Conservation (phyloP, 306 rosid species). For the Mucuna pruriens region DNA sequence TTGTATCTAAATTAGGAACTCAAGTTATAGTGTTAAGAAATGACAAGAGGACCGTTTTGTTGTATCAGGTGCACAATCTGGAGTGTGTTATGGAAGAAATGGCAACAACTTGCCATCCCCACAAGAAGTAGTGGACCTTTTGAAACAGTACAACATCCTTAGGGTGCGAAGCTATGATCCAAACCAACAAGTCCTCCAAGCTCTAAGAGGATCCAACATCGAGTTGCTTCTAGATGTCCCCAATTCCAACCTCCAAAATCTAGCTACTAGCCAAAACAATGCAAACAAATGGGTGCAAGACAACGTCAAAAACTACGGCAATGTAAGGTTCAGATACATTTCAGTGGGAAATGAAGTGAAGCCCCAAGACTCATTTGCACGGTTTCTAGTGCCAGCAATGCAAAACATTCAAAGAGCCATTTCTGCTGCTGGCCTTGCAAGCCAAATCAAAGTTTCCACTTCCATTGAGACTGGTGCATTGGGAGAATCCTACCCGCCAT, state of each 20-base stretch:
- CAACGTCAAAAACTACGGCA: constrained; percentile 28
- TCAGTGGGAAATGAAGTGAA: constrained; percentile 60
- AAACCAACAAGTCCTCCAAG: constrained; percentile 42
- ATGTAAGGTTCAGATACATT: constrained; percentile 60
- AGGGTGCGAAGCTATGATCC: constrained; percentile 56
- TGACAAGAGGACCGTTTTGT: too few species aligned
- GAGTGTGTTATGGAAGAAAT: constrained; percentile 60
- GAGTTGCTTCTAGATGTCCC: constrained; percentile 41
- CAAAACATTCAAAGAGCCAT: constrained; percentile 51
- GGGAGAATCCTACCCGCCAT: constrained; percentile 52
- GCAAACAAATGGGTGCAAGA: constrained; percentile 58
- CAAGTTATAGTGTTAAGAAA: too few species aligned
- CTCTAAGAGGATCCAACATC: constrained; percentile 57
- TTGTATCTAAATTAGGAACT: too few species aligned
- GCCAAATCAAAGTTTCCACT: constrained; percentile 55
- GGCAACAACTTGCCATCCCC: constrained; percentile 49
- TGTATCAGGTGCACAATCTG: constrained; percentile 54
- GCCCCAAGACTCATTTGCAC: constrained; percentile 16
- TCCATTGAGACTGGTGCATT: constrained; percentile 37
- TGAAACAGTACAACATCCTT: constrained; percentile 39
- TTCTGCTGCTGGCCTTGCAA: constrained; percentile 29
- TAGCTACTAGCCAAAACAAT: constrained; percentile 40
- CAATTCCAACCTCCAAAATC: not conserved
- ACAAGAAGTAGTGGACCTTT: constrained; percentile 48
- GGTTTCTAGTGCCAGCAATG: constrained; percentile 50